Evolutionary conservation across 331 rosid species (phyloP).

Genomic region (Malus hybrid): DNA sequence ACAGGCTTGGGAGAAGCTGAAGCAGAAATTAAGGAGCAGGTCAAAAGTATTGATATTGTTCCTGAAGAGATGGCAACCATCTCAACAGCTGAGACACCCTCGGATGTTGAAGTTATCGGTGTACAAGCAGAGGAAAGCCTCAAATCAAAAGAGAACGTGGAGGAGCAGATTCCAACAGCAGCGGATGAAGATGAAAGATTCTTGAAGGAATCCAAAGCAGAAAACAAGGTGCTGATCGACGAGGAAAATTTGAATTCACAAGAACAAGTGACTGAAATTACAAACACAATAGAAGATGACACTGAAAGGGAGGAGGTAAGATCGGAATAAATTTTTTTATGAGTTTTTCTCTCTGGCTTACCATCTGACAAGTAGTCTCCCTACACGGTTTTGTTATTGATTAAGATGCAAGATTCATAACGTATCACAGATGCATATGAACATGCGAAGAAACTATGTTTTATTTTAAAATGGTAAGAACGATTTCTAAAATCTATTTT

Average conservation of each 20-base stretch:
- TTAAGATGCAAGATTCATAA: too few species aligned
- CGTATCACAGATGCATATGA: too few species aligned
- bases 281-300: slow-evolving; percentile 1
- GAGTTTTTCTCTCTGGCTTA: not conserved
- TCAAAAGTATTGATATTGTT: not conserved
- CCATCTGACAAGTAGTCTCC: not conserved
- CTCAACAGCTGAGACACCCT: not conserved
- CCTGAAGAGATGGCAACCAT: not conserved
- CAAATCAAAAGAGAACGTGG: not conserved
- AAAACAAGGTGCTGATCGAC: not conserved
- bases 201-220: not conserved
- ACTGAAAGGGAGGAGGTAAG: slow-evolving; percentile 21
- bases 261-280: slow-evolving; percentile 9
- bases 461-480: too few species aligned
- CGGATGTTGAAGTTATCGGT: not conserved
- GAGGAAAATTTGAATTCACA: not conserved
- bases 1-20: slow-evolving; percentile 2
- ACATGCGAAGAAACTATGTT: too few species aligned
- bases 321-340: not conserved
- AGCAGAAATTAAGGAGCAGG: slow-evolving; percentile 9
- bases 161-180: not conserved
- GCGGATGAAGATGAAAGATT: slow-evolving; percentile 4
- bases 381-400: too few species aligned
- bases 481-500: too few species aligned
- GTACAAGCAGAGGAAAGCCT: not conserved